Percentiles rank a stretch among this genome's conserved stretches.
Evolutionary conservation across 1,284 basidiomycete genomes (phyloP).

Genomic region (Pyrrhoderma lamaoense): DNA sequence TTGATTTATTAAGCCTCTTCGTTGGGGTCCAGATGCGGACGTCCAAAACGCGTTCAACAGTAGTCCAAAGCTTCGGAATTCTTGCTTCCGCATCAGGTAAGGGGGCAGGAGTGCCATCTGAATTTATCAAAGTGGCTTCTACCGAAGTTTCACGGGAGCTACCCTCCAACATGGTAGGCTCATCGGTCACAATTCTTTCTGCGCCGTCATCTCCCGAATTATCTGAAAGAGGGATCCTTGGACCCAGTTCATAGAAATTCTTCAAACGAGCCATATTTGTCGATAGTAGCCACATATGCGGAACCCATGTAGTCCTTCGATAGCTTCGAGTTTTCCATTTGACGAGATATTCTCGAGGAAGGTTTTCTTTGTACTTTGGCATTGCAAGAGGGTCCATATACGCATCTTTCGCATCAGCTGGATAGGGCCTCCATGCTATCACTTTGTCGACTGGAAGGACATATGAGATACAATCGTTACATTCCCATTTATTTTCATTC

Average conservation of each 20-base stretch:
- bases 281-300: conserved; percentile 81
- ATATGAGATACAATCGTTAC: conserved; percentile 74
- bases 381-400: conserved; percentile 33
- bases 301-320: conserved; percentile 77
- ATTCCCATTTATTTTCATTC: conserved; percentile 57
- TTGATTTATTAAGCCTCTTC: conserved; percentile 21
- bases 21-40: conserved; percentile 52
- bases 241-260: conserved; percentile 68
- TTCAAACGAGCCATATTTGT: conserved; percentile 56
- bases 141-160: conserved; percentile 27
- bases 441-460: conserved; percentile 75
- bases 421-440: conserved; percentile 83
- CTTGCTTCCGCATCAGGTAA: conserved; percentile 56
- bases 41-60: conserved; percentile 75
- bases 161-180: conserved; percentile 28
- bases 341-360: conserved; percentile 84
- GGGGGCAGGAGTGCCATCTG: conserved; percentile 26
- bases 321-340: conserved; percentile 81
- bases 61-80: conserved; percentile 72
- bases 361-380: conserved; percentile 47
- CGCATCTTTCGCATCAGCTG: conserved; percentile 51
- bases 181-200: conserved; percentile 24
- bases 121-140: conserved; percentile 15
- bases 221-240: conserved; percentile 59
- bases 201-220: conserved; percentile 28